Base-by-base conservation (phyloP, 345 rosid genomes). In the Punica granatum region DNA sequence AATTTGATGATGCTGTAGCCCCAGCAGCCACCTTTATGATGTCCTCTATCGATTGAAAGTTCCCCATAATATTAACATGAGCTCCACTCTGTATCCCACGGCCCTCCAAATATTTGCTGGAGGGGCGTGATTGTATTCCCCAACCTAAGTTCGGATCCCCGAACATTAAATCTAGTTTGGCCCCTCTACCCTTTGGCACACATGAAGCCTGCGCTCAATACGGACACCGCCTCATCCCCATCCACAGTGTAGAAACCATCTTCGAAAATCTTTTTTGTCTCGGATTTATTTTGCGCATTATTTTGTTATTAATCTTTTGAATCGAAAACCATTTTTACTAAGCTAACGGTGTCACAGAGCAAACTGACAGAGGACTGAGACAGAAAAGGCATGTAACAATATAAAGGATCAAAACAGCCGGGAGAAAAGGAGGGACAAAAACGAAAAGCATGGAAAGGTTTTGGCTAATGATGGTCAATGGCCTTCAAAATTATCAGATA, bases 21-120 rank as follows among this genome's bases (percentile, higher is more conserved):
- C 98, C 98, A 0, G 92, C 82, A 19, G 97, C 98, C 28, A 93
- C 78, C 77, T 92, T 83, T 76, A 91, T 81, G 37, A 91, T 56
- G 67, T 94, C 97, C 70, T 94, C 97, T 1, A 94, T 89, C 72
- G 91, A 69, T 8, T 90, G 97, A 70, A 94, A 94, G 75, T 94
- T 94, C 60, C 99, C 99, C 99, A 94, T 89, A 60, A 94, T 88
- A 71, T 94, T 97, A 8, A 91, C 97, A 76, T 94, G 97, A 10
- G 85, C 83, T 9, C 96, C 97, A 51, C 99, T 93, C 69, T 78
- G 95, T 0, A 91, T 93, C 66, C 98, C 97, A 1, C 98, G 82
- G 7, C 97, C 98, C 74, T 93, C 97, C 16, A 93, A 79, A 93
- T 78, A 70, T 86, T 91, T 30, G 96, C 81, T 0, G 97, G 97